phyloP scores from a whole-genome alignment of 495 filamentous ascomycete species.

The Xylaria palmicola region DNA sequence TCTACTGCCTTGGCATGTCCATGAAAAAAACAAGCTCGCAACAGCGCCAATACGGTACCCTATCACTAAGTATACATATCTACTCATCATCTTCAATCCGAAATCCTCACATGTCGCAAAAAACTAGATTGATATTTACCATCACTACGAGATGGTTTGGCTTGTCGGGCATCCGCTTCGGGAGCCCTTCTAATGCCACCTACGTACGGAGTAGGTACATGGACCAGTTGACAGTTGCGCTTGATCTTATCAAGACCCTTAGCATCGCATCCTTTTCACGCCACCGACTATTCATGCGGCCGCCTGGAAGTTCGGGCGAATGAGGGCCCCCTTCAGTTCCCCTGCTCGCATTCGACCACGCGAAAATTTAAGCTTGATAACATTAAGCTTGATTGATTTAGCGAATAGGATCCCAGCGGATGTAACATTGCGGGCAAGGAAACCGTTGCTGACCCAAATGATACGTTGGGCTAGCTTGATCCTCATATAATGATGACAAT shows the following conservation, averaged over 20 bases:
- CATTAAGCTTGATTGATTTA: conserved; percentile 5
- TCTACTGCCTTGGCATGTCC: conserved; percentile 6
- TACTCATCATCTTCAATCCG: too few relatives aligned
- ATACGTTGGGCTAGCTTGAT: not conserved
- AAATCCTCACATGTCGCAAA: too few relatives aligned
- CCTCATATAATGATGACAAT: conserved; percentile 8
- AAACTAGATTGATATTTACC: too few relatives aligned
- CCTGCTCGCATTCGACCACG: not conserved
- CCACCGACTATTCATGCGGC: not conserved
- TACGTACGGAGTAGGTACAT: too few relatives aligned
- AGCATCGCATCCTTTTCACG: not conserved
- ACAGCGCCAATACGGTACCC: not conserved
- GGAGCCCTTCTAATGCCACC: too few relatives aligned
- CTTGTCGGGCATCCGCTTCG: too few relatives aligned
- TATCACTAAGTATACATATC: too few relatives aligned
- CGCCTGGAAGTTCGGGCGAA: not conserved
- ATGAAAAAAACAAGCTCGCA: not conserved
- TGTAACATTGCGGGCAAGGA: conserved; percentile 2
- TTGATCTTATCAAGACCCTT: not conserved
- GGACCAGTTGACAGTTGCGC: too few relatives aligned
- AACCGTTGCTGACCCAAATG: conserved; percentile 7
- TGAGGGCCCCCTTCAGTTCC: not conserved
- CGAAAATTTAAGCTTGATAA: conserved; percentile 15
- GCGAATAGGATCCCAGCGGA: conserved; percentile 12
- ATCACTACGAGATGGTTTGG: too few relatives aligned